phyloP scores from a whole-genome alignment of 2,329 filamentous ascomycete species.

The Alternaria sp. region DNA sequence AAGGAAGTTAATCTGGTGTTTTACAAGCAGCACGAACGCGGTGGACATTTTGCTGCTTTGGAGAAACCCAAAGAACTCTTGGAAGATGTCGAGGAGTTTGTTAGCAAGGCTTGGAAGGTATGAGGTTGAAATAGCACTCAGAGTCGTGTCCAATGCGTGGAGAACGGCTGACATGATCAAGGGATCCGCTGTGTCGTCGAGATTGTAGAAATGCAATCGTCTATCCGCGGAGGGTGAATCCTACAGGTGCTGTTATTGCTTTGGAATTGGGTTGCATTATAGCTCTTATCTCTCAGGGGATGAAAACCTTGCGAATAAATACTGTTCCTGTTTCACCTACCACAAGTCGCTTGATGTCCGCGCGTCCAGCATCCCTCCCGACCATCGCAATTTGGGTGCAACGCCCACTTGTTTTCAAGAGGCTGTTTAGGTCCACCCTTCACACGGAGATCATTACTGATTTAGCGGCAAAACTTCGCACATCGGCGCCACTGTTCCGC shows the following conservation, averaged over 20 bases:
- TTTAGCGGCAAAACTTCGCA: constrained; percentile 7
- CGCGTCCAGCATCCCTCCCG: neutral
- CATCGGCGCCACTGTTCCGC: constrained; percentile 6
- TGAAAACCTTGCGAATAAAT: neutral
- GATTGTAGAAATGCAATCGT: neutral
- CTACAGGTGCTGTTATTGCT: neutral
- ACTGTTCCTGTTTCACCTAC: constrained; percentile 1
- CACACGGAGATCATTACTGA: neutral
- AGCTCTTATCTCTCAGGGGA: neutral
- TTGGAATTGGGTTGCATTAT: neutral
- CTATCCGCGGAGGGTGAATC: too few relatives aligned
- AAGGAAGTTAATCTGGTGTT: constrained; percentile 52
- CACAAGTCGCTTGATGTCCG: neutral
- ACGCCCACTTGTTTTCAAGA: neutral
- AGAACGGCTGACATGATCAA: constrained; percentile 2
- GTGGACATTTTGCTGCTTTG: constrained; percentile 65
- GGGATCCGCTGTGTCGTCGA: constrained; percentile 1
- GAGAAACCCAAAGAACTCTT: constrained; percentile 56
- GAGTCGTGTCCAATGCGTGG: neutral
- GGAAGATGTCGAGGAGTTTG: constrained; percentile 58
- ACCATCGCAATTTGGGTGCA: constrained; percentile 2
- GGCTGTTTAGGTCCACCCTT: neutral
- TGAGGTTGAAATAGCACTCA: constrained; percentile 13
- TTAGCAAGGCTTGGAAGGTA: constrained; percentile 49
- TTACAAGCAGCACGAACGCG: constrained; percentile 53